phyloP scores from a whole-genome alignment of 2,329 filamentous ascomycete genomes.

The Venturia pyrina region DNA sequence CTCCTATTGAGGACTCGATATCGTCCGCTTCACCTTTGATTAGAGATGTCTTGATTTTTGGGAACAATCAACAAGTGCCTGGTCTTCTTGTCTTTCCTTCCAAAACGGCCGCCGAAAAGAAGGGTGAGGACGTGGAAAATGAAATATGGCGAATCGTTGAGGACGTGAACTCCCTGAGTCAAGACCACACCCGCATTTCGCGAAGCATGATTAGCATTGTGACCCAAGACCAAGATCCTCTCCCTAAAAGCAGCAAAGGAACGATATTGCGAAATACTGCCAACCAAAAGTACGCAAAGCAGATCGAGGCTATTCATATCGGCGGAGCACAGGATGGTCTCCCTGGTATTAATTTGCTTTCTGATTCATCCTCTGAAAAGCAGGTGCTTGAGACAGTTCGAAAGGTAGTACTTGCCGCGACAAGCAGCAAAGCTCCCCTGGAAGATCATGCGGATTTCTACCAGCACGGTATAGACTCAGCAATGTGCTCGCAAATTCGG shows the following conservation, averaged over 20 bases:
- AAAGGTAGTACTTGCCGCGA: neutral
- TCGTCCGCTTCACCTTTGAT: conserved; percentile 39
- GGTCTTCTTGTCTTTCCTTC: conserved; percentile 45
- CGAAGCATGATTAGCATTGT: conserved; percentile 45
- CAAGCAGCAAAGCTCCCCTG: neutral
- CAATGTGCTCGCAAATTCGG: neutral
- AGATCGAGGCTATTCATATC: conserved; percentile 38
- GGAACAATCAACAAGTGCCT: conserved; percentile 41
- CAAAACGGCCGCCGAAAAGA: conserved; percentile 23
- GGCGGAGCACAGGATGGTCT: neutral
- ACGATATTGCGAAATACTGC: conserved; percentile 44
- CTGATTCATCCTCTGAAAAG: neutral
- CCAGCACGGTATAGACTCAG: neutral
- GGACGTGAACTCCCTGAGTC: conserved; percentile 40
- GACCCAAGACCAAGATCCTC: conserved; percentile 9
- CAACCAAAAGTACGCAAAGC: conserved; percentile 37
- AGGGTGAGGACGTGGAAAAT: conserved; percentile 38
- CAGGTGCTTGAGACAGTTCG: neutral
- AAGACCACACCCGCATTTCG: conserved; percentile 43
- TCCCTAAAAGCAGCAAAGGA: conserved; percentile 30
- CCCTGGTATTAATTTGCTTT: neutral
- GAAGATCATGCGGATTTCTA: neutral
- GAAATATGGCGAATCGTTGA: conserved; percentile 41
- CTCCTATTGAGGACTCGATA: conserved; percentile 42
- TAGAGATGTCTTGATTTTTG: conserved; percentile 49